Evolutionary conservation across 108 stramenopile genomes (phyloP).

Genomic region (Mediolabrus comicus): DNA sequence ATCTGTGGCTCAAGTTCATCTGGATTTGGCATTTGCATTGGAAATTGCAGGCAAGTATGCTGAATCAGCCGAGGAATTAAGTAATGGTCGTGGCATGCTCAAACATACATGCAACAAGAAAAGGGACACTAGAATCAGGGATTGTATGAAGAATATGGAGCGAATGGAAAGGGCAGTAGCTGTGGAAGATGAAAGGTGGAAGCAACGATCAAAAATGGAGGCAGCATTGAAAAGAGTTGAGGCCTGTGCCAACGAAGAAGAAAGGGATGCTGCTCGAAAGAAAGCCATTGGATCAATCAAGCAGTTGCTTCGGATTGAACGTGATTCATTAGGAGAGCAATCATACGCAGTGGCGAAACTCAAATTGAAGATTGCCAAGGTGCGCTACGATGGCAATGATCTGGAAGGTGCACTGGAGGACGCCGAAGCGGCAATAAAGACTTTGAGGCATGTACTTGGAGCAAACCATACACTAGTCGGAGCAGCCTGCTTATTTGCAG

Average conservation of each 20-base stretch:
- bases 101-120: conserved; percentile 15
- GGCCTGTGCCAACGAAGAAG: neutral
- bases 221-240: conserved; percentile 17
- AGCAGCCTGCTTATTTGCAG: conserved; percentile 32
- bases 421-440: conserved; percentile 25
- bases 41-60: conserved; percentile 32
- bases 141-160: neutral
- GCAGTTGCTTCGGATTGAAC: conserved; percentile 19
- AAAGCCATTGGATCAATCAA: conserved; percentile 19
- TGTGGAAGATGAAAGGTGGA: conserved; percentile 14
- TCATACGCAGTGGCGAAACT: conserved; percentile 41
- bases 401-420: conserved; percentile 30
- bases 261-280: conserved; percentile 19
- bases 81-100: conserved; percentile 20
- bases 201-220: neutral
- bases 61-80: conserved; percentile 22
- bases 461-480: conserved; percentile 30
- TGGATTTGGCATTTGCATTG: conserved; percentile 20
- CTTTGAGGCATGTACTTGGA: conserved; percentile 20
- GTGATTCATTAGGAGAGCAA: conserved; percentile 35
- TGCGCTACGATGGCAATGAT: conserved; percentile 28
- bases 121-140: conserved; percentile 9
- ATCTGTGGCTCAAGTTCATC: conserved; percentile 20
- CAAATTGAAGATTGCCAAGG: conserved; percentile 32
- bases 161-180: conserved; percentile 23